Evolutionary conservation across 2,329 filamentous ascomycete species (phyloP).

Genomic region (Lachnellula cervina): DNA sequence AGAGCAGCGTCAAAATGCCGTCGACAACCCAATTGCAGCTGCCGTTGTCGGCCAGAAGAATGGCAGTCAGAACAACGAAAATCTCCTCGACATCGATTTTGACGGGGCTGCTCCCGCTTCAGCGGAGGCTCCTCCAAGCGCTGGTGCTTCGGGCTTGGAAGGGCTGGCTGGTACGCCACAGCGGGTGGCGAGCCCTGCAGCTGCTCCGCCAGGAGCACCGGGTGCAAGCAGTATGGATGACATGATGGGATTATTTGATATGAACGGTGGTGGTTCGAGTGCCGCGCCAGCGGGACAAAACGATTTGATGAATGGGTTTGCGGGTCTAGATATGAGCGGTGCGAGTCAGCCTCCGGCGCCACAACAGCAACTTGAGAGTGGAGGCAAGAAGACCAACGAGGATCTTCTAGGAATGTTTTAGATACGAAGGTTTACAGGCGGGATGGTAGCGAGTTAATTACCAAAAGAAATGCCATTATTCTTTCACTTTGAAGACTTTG

Average conservation of each 20-base stretch:
- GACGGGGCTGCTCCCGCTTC: slow-evolving; percentile 92
- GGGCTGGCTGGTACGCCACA: slow-evolving; percentile 61
- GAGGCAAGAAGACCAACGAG: slow-evolving; percentile 49
- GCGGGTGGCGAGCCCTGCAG: slow-evolving; percentile 58
- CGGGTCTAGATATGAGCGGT: slow-evolving; percentile 68
- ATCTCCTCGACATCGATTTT: slow-evolving; percentile 92
- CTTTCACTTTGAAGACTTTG: no score
- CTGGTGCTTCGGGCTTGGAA: slow-evolving; percentile 45
- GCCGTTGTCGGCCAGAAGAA: slow-evolving; percentile 66
- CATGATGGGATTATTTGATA: slow-evolving; percentile 67
- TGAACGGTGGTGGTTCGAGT: slow-evolving; percentile 22
- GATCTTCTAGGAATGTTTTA: slow-evolving; percentile 58
- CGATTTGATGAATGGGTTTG: slow-evolving; percentile 71
- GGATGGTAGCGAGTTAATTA: neutral
- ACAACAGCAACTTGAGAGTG: slow-evolving; percentile 47
- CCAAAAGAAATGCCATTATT: neutral
- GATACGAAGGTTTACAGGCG: slow-evolving; percentile 3
- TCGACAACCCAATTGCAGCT: slow-evolving; percentile 90
- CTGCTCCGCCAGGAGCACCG: slow-evolving; percentile 10
- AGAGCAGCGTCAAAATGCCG: slow-evolving; percentile 87
- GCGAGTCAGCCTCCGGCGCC: slow-evolving; percentile 60
- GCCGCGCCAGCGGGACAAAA: slow-evolving; percentile 28
- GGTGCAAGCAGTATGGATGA: slow-evolving; percentile 70
- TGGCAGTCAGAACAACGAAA: slow-evolving; percentile 75
- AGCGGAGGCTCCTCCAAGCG: slow-evolving; percentile 58